These are phyloP conservation scores for Gillenia trifoliata DNA, from an alignment of 306 rosid genomes.

Conservation along the genomic window DNA sequence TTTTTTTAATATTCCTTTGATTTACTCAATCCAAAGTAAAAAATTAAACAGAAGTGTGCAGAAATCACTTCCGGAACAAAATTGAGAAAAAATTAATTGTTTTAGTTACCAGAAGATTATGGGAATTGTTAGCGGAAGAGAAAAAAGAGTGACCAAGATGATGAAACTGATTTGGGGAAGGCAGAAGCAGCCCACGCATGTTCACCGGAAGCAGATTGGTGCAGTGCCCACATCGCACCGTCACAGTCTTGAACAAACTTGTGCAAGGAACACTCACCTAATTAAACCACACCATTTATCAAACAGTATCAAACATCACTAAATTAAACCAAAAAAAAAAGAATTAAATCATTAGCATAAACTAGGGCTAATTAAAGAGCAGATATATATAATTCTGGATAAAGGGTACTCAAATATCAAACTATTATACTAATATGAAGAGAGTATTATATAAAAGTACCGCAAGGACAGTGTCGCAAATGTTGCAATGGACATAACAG, in stretches of 20 bases:
- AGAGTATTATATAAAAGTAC: constrained; percentile 22
- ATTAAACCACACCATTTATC: neutral
- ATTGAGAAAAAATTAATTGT: neutral
- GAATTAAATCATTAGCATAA: neutral
- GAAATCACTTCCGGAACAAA: too few relatives aligned
- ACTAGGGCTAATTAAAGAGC: neutral
- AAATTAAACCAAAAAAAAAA: neutral
- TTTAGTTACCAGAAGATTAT: constrained; percentile 56
- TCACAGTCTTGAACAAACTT: constrained; percentile 91
- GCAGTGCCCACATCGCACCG: constrained; percentile 99
- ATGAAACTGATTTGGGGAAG: constrained; percentile 79
- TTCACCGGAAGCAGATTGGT: constrained; percentile 87
- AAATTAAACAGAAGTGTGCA: too few relatives aligned
- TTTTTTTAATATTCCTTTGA: too few relatives aligned
- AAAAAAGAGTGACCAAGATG: constrained; percentile 74
- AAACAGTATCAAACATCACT: neutral
- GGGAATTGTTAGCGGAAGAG: constrained; percentile 45
- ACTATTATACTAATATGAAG: too few relatives aligned
- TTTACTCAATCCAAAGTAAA: too few relatives aligned
- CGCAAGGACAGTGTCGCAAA: constrained; percentile 96
- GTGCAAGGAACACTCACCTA: constrained; percentile 94
- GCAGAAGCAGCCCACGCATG: constrained; percentile 83
- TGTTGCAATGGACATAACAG: constrained; percentile 94
- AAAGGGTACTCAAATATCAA: neutral
- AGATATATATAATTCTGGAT: neutral